Base-by-base conservation (phyloP, 495 filamentous ascomycete genomes). In the Penicillium nucicola region DNA sequence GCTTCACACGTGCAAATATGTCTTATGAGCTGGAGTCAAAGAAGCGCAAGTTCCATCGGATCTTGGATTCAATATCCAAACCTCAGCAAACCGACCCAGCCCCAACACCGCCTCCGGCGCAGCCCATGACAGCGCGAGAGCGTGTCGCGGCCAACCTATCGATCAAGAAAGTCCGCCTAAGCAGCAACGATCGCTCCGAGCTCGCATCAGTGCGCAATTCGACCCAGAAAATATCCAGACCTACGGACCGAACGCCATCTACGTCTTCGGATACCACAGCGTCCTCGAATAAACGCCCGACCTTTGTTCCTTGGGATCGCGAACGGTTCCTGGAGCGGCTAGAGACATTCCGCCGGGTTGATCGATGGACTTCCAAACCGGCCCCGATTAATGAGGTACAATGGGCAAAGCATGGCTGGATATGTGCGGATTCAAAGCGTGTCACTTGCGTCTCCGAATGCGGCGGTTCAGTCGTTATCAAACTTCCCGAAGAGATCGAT, bases 351-450 rank as follows among this genome's bases (percentile, higher is more conserved):
- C 84, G 90, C 45, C 89, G 90, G 53, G 84, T 97, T 36, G 91
- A 90, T 50, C 81, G 87, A 61, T 98, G 93, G 93, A 56, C 85
- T 76, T 45, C 70, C 28, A 68, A 97, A 88, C 71, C 93, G 3
- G 76, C 87, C 10, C 69, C 74, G 31, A 85, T 97, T 55, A 91
- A 83, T 61, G 93, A 97, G 69, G 87, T 97, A 5, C 84, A 89
- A 67, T 98, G 95, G 95, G 91, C 92, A 6, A 96, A 92, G 74
- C 77, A 87, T 25, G 93, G 93, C 2, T 98, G 93, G 93, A 77
- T 83, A 2, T 97, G 92, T 62, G 80, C 85, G 17, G 87, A 85
- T 55, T 83, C 83, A 56, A 87, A 93, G 67, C 83, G 85, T 10
- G 91, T 97, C 32, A 79, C 79, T 19, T 98, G 93, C 67, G 77